Conservation (phyloP, 306 rosid genomes). For the Cicer cuneatum region DNA sequence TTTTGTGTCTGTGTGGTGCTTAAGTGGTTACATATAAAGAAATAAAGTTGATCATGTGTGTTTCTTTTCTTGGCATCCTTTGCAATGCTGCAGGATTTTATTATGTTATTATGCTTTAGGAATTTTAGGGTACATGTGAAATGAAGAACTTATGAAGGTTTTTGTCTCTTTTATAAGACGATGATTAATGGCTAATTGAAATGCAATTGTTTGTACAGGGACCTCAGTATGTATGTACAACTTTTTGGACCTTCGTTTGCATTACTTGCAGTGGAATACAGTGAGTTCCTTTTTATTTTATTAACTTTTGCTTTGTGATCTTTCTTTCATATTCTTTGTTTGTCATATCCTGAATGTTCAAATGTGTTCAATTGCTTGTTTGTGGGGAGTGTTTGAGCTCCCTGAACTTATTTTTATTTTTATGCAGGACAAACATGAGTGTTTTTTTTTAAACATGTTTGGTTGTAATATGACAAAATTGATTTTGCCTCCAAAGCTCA, state of each 20-base stretch:
- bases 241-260: slow-evolving; percentile 81
- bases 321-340: slow-evolving; percentile 10
- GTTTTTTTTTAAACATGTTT: background rate
- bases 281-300: slow-evolving; percentile 59
- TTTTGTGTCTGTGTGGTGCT: too few species aligned
- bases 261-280: slow-evolving; percentile 87
- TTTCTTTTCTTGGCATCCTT: background rate
- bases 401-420: background rate
- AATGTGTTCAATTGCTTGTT: slow-evolving; percentile 10
- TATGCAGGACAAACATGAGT: background rate
- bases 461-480: background rate
- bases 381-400: background rate
- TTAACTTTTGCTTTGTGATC: slow-evolving; percentile 1
- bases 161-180: slow-evolving; percentile 5
- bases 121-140: slow-evolving; percentile 21
- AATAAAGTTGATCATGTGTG: background rate
- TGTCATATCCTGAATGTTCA: slow-evolving; percentile 3
- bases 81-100: slow-evolving; percentile 18
- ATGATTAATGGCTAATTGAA: background rate
- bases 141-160: slow-evolving; percentile 10
- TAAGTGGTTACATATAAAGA: background rate
- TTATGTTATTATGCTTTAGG: background rate
- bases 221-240: slow-evolving; percentile 84
- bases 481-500: background rate
- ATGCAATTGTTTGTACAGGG: slow-evolving; percentile 60